Conservation (phyloP, 1,284 basidiomycete species). For the Moesziomyces parantarcticus region DNA sequence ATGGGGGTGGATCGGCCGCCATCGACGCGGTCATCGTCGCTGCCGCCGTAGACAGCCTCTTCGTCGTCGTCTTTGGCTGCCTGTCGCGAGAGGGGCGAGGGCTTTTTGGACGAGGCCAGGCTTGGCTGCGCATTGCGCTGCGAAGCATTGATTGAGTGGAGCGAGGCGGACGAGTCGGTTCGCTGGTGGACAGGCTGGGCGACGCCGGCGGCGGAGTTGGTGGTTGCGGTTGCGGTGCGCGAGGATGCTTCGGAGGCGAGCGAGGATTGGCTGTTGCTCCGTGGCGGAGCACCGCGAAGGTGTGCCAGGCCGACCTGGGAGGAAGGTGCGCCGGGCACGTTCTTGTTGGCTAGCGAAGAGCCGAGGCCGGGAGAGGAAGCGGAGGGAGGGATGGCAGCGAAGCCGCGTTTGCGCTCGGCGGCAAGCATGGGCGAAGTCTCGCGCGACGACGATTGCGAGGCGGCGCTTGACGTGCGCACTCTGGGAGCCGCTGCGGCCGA, state of each 20-base stretch:
- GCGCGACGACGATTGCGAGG: slow-evolving; percentile 42
- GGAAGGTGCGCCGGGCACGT: slow-evolving; percentile 10
- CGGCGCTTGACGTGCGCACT: slow-evolving; percentile 47
- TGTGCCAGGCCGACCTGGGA: slow-evolving; percentile 44
- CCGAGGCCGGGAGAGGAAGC: slow-evolving; percentile 25
- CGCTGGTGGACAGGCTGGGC: slow-evolving; percentile 25
- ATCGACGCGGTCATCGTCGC: slow-evolving; percentile 54
- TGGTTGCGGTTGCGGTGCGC: slow-evolving; percentile 19
- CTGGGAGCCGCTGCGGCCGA: slow-evolving; percentile 20
- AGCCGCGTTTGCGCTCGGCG: slow-evolving; percentile 39
- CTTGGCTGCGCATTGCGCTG: slow-evolving; percentile 23
- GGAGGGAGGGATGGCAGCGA: slow-evolving; percentile 13
- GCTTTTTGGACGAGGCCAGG: slow-evolving; percentile 47
- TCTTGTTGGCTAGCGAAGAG: slow-evolving; percentile 11
- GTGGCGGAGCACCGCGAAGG: slow-evolving; percentile 40
- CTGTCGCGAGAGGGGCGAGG: slow-evolving; percentile 58
- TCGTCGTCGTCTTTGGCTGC: slow-evolving; percentile 52
- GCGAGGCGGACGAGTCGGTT: slow-evolving; percentile 33
- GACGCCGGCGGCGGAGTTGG: slow-evolving; percentile 1
- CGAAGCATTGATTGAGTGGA: slow-evolving; percentile 27
- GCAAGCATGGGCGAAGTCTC: slow-evolving; percentile 45
- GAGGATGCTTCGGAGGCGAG: slow-evolving; percentile 33
- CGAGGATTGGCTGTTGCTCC: slow-evolving; percentile 45
- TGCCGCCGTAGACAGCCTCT: slow-evolving; percentile 54
- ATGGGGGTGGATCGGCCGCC: slow-evolving; percentile 53